These are phyloP conservation scores for Termitomyces sp. DNA, from an alignment of 768 basidiomycete species.

Conservation along the genomic window DNA sequence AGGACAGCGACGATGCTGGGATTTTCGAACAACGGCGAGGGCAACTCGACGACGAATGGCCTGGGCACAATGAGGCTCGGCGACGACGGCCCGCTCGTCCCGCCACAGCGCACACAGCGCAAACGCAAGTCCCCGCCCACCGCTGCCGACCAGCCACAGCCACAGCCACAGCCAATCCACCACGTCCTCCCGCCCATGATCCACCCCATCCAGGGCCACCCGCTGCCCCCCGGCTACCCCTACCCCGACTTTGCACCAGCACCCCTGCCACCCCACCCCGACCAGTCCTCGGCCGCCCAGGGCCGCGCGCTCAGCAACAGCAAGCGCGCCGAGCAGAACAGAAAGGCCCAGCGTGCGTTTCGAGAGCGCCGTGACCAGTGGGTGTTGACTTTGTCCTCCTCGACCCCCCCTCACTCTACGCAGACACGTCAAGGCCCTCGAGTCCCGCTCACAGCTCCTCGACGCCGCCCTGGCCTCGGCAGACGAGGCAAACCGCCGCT, in stretches of 20 bases:
- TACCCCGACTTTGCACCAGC: slow-evolving; percentile 55
- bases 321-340: slow-evolving; percentile 91
- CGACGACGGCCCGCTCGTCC: slow-evolving; percentile 46
- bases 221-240: slow-evolving; percentile 44
- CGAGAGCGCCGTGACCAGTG: slow-evolving; percentile 86
- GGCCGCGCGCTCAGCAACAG: slow-evolving; percentile 66
- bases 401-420: neutral
- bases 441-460: slow-evolving; percentile 78
- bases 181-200: slow-evolving; percentile 53
- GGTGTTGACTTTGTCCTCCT: slow-evolving; percentile 23
- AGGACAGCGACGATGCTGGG: slow-evolving; percentile 29
- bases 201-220: slow-evolving; percentile 29
- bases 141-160: slow-evolving; percentile 19
- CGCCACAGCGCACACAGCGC: slow-evolving; percentile 35
- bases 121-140: slow-evolving; percentile 61
- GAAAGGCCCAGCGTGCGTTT: slow-evolving; percentile 91
- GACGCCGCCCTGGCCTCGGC: slow-evolving; percentile 83
- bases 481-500: slow-evolving; percentile 83
- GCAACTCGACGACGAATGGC: slow-evolving; percentile 4
- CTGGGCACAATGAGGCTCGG: slow-evolving; percentile 50
- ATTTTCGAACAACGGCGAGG: slow-evolving; percentile 16
- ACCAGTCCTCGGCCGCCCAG: slow-evolving; percentile 23
- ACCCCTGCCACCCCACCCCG: slow-evolving; percentile 22
- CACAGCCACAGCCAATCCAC: slow-evolving; percentile 34
- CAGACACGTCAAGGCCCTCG: slow-evolving; percentile 85